phyloP scores from a whole-genome alignment of 257 asterid genomes.

The Przewalskia tangutica region DNA sequence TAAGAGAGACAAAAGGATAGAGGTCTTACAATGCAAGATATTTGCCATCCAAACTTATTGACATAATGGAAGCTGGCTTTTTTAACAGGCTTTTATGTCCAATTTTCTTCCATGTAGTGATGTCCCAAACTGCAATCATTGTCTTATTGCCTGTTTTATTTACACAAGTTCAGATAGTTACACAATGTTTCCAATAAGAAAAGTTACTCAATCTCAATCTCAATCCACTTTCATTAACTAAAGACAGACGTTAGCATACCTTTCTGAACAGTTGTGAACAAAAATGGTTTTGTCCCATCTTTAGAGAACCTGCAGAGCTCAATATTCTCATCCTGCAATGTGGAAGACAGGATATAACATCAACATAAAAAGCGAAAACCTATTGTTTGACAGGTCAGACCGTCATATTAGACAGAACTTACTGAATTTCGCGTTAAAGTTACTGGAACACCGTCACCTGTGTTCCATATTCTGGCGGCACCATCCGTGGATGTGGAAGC shows the following conservation, averaged over 20 bases:
- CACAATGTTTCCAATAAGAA: conserved; percentile 6
- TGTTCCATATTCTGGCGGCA: conserved; percentile 89
- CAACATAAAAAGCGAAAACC: not conserved
- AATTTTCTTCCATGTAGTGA: conserved; percentile 75
- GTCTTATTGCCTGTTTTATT: conserved; percentile 57
- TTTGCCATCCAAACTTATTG: conserved; percentile 87
- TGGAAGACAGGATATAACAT: conserved; percentile 6
- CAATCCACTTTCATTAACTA: not conserved
- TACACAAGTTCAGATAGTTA: conserved; percentile 10
- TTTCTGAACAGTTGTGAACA: conserved; percentile 70
- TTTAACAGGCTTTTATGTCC: conserved; percentile 73
- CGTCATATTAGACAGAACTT: conserved; percentile 21
- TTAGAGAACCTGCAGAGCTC: conserved; percentile 89
- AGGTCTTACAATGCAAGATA: conserved; percentile 79
- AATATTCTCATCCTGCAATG: conserved; percentile 74
- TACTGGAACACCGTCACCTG: conserved; percentile 72
- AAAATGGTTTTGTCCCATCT: conserved; percentile 95
- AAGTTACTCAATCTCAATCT: not conserved
- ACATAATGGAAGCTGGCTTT: conserved; percentile 75
- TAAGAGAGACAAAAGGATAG: not conserved
- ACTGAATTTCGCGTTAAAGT: conserved; percentile 66
- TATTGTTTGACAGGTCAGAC: not conserved
- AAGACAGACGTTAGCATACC: conserved; percentile 28
- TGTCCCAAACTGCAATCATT: conserved; percentile 81
- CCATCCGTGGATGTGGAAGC: conserved; percentile 96